Conservation (phyloP, 345 rosid genomes). For the Populus euphratica region DNA sequence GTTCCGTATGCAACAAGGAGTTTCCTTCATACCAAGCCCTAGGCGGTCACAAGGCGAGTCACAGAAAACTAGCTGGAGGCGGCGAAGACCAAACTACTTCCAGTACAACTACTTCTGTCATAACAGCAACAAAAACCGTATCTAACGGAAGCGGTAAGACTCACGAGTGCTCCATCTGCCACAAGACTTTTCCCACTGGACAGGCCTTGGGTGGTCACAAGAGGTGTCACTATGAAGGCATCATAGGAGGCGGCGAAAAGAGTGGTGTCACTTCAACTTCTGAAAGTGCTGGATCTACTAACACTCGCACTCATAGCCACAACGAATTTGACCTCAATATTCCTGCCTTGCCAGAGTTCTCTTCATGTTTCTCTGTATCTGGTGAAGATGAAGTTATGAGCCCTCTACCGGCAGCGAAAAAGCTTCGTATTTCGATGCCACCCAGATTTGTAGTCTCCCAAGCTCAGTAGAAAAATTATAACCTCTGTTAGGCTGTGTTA, state of each 20-base stretch:
- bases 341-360: conserved; percentile 33
- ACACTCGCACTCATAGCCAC: not conserved
- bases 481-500: not conserved
- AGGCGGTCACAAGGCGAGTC: conserved; percentile 33
- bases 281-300: conserved; percentile 26
- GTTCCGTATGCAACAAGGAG: conserved; percentile 19
- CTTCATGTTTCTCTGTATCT: conserved; percentile 10
- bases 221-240: conserved; percentile 29
- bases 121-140: not conserved
- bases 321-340: conserved; percentile 28
- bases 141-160: conserved; percentile 10
- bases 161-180: conserved; percentile 32
- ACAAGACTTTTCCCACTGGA: conserved; percentile 20
- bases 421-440: conserved; percentile 10
- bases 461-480: not conserved
- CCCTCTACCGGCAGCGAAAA: conserved; percentile 25
- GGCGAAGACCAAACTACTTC: conserved; percentile 16
- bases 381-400: conserved; percentile 36
- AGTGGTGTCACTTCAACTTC: conserved; percentile 15
- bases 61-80: conserved; percentile 14
- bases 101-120: not conserved
- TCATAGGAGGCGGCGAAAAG: conserved; percentile 17
- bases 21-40: conserved; percentile 30
- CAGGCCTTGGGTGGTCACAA: conserved; percentile 64
- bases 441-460: conserved; percentile 6